phyloP scores from a whole-genome alignment of 1,284 basidiomycete genomes.

The Schizophyllum amplum region DNA sequence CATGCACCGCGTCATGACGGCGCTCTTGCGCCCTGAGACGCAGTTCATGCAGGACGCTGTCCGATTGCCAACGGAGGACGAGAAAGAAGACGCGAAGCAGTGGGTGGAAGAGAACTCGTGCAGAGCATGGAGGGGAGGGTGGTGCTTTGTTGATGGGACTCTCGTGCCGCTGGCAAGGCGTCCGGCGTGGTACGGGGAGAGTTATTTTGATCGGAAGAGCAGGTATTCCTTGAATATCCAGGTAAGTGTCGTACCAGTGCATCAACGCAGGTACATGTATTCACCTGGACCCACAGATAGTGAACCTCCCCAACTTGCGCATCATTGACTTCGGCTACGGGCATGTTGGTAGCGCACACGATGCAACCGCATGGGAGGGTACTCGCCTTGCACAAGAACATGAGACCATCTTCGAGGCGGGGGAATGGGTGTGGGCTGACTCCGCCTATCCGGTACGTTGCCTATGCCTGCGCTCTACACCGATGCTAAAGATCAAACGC shows the following conservation, averaged over 20 bases:
- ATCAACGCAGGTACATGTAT: slow-evolving; percentile 15
- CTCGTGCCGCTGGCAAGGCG: slow-evolving; percentile 23
- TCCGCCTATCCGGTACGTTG: slow-evolving; percentile 25
- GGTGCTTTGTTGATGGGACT: slow-evolving; percentile 30
- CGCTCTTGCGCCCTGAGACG: slow-evolving; percentile 1
- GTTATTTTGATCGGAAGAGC: slow-evolving; percentile 28
- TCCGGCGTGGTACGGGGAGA: slow-evolving; percentile 25
- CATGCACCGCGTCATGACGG: slow-evolving; percentile 17
- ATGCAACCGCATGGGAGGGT: slow-evolving; percentile 19
- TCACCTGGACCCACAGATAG: slow-evolving; percentile 9
- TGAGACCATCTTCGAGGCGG: slow-evolving; percentile 14
- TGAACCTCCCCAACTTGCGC: slow-evolving; percentile 19
- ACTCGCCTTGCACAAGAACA: slow-evolving; percentile 19
- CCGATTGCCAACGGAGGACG: slow-evolving; percentile 4
- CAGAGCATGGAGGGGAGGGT: slow-evolving; percentile 25
- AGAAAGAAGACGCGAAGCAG: slow-evolving; percentile 19
- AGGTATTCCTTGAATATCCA: slow-evolving; percentile 31
- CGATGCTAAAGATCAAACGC: background rate
- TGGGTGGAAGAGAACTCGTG: slow-evolving; percentile 26
- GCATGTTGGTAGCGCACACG: slow-evolving; percentile 21
- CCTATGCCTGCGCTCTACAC: background rate
- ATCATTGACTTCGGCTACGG: slow-evolving; percentile 25
- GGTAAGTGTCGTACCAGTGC: too few relatives aligned
- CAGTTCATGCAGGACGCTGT: slow-evolving; percentile 6
- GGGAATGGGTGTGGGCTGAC: slow-evolving; percentile 27